These are phyloP conservation scores for Fraxinus paxiana DNA, from an alignment of 305 asterid genomes.

Conservation along the genomic window DNA sequence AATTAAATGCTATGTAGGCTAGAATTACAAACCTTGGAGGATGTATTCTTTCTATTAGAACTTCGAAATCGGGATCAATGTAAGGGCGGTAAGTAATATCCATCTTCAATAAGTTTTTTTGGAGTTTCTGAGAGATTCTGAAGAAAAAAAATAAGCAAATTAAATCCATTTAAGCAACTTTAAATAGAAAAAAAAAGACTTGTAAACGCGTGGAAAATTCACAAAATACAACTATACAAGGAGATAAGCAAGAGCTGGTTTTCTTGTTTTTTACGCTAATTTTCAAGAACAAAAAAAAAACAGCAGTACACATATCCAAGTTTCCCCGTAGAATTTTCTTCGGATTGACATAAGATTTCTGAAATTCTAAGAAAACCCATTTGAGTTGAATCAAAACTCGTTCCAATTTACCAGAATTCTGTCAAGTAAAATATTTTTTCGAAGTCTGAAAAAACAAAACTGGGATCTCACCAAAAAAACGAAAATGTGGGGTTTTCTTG, in stretches of 20 bases:
- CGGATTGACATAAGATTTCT: conserved; percentile 26
- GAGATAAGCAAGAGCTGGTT: conserved; percentile 4
- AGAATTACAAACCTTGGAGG: conserved; percentile 68
- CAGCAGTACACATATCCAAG: not conserved
- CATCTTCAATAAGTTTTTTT: conserved; percentile 34
- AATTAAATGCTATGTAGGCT: not conserved
- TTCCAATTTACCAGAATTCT: not conserved
- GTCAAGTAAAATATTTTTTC: no score
- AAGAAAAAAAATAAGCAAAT: not conserved
- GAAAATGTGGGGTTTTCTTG: not conserved
- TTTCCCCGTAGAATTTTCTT: not conserved
- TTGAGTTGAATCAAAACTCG: not conserved
- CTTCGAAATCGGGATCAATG: conserved; percentile 55
- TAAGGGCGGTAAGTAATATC: conserved; percentile 59
- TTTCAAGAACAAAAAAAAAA: conserved; percentile 16
- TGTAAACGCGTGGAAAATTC: not conserved
- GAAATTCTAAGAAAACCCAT: conserved; percentile 18
- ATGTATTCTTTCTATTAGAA: conserved; percentile 63
- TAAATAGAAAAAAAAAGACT: not conserved
- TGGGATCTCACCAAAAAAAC: not conserved
- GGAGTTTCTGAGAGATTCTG: not conserved
- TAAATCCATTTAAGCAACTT: not conserved
- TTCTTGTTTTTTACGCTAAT: conserved; percentile 18
- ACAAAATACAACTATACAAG: not conserved
- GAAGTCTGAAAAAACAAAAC: not conserved